Evolutionary conservation across 2,329 filamentous ascomycete genomes (phyloP).

Genomic region (Xylariaceae sp.): DNA sequence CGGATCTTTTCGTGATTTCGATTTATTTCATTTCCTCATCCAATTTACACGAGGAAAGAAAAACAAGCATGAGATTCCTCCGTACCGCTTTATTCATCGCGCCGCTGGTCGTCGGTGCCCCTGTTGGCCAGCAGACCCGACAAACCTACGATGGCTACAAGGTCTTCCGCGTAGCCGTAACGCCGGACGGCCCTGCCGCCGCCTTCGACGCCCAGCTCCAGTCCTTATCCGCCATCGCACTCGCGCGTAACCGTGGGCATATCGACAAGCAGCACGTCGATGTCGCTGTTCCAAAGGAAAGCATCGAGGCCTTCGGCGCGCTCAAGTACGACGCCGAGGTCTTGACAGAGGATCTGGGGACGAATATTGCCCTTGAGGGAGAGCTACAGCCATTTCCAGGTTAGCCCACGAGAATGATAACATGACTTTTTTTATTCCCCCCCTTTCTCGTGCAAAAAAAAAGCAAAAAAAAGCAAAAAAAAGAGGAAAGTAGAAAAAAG

Average conservation of each 20-base stretch:
- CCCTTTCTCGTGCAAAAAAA: too few relatives aligned
- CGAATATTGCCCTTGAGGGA: conserved; percentile 31
- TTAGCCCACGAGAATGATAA: conserved; percentile 5
- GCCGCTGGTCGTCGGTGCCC: conserved; percentile 12
- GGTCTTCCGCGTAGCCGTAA: conserved; percentile 29
- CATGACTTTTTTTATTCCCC: too few relatives aligned
- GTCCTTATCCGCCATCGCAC: conserved; percentile 27
- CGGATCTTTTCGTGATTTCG: too few relatives aligned
- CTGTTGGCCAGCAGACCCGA: conserved; percentile 23
- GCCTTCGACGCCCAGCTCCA: conserved; percentile 27
- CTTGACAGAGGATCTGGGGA: conserved; percentile 31
- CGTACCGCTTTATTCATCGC: conserved; percentile 12
- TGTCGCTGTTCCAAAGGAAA: conserved; percentile 32
- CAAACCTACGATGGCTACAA: conserved; percentile 35
- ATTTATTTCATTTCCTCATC: too few relatives aligned
- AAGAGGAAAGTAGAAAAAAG: too few relatives aligned
- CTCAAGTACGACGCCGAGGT: conserved; percentile 28
- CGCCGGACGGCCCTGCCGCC: conserved; percentile 22
- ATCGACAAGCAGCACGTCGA: conserved; percentile 28
- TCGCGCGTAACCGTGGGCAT: conserved; percentile 27
- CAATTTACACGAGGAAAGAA: too few relatives aligned
- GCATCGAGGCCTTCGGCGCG: conserved; percentile 29
- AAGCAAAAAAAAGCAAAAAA: too few relatives aligned
- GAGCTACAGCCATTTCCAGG: conserved; percentile 29
- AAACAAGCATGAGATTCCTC: conserved; percentile 11